Conservation (phyloP, 179 eudicot genomes). For the Sideroxylon spinosum region DNA sequence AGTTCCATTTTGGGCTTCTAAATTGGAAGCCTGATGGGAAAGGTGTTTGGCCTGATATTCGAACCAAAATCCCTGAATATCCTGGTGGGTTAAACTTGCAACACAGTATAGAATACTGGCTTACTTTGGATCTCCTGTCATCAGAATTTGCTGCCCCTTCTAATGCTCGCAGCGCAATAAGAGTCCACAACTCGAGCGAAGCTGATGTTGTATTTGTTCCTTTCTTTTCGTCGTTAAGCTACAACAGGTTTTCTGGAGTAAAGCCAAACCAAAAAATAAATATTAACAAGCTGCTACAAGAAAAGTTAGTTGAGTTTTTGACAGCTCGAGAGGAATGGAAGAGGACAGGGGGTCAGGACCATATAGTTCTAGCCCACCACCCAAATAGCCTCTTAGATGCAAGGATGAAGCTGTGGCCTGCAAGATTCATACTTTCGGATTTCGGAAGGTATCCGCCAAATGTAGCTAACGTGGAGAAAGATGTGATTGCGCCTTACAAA, state of each 20-base stretch:
- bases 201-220: slow-evolving; percentile 90
- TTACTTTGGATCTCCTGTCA: slow-evolving; percentile 69
- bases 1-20: slow-evolving; percentile 72
- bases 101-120: slow-evolving; percentile 96
- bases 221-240: slow-evolving; percentile 77
- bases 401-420: slow-evolving; percentile 75
- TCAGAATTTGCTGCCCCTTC: slow-evolving; percentile 49
- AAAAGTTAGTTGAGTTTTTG: slow-evolving; percentile 60
- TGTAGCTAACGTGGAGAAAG: slow-evolving; percentile 82
- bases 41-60: slow-evolving; percentile 75
- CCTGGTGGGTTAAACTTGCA: slow-evolving; percentile 88
- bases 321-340: slow-evolving; percentile 75
- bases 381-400: slow-evolving; percentile 81
- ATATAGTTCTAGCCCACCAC: slow-evolving; percentile 82
- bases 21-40: slow-evolving; percentile 55
- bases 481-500: slow-evolving; percentile 80
- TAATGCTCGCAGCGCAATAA: slow-evolving; percentile 40
- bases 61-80: slow-evolving; percentile 50
- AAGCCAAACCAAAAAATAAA: slow-evolving; percentile 42
- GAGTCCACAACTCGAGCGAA: slow-evolving; percentile 72
- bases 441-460: slow-evolving; percentile 86
- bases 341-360: slow-evolving; percentile 76
- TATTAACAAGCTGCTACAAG: slow-evolving; percentile 47
- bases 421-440: slow-evolving; percentile 75
- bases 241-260: slow-evolving; percentile 51